Evolutionary conservation across 208 protist genomes (phyloP).

Genomic region (Leishmania martiniquensis): DNA sequence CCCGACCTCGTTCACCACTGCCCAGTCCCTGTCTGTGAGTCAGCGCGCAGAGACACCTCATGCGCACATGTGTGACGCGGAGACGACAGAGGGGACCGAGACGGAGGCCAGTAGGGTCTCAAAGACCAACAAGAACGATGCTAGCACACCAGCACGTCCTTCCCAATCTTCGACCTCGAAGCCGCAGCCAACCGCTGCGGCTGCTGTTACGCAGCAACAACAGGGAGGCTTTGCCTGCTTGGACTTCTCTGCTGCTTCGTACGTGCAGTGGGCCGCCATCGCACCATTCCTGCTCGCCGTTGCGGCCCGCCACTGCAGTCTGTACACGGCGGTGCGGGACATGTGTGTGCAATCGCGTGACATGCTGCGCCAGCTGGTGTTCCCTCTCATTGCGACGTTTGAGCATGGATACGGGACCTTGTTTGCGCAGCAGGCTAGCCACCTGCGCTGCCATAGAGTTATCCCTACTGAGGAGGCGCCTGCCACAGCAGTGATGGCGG

Average conservation of each 20-base stretch:
- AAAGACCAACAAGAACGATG: neutral
- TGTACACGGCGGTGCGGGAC: slow-evolving; percentile 58
- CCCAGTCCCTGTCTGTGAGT: slow-evolving; percentile 5
- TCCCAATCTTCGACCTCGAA: neutral
- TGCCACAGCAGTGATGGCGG: neutral
- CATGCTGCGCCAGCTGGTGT: slow-evolving; percentile 76
- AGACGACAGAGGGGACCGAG: neutral
- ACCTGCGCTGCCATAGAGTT: neutral
- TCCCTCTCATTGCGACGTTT: slow-evolving; percentile 64
- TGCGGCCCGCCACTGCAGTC: slow-evolving; percentile 40
- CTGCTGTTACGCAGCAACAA: neutral
- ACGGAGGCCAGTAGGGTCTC: neutral
- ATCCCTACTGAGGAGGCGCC: neutral
- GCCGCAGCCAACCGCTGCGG: neutral
- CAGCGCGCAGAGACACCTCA: slow-evolving; percentile 3
- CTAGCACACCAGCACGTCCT: neutral
- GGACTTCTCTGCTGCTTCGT: slow-evolving; percentile 60
- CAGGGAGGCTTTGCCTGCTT: slow-evolving; percentile 54
- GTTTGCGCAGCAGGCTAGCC: slow-evolving; percentile 22
- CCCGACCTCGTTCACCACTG: slow-evolving; percentile 16
- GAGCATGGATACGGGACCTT: slow-evolving; percentile 50
- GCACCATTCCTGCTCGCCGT: slow-evolving; percentile 55
- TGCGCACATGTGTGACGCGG: neutral
- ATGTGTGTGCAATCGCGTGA: slow-evolving; percentile 68
- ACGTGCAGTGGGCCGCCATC: slow-evolving; percentile 66